Evolutionary conservation across 1,284 basidiomycete genomes (phyloP).

Genomic region (Sutorius eximius): DNA sequence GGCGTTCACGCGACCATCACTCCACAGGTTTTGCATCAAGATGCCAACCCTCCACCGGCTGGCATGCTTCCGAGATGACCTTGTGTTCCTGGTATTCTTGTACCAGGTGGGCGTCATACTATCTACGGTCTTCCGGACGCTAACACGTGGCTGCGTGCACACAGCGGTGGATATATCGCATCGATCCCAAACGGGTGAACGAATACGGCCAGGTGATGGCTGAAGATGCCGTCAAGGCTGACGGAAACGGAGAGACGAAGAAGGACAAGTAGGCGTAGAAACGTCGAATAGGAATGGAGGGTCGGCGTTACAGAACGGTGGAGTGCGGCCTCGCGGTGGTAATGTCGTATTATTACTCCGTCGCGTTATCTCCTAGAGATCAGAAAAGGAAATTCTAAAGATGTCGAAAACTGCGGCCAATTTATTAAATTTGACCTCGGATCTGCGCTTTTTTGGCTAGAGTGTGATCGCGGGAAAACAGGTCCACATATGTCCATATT

Average conservation of each 20-base stretch:
- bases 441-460: conserved; percentile 7
- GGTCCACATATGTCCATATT: conserved; percentile 22
- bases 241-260: conserved; percentile 46
- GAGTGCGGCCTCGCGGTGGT: conserved; percentile 1
- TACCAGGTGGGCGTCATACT: conserved; percentile 64
- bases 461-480: conserved; percentile 29
- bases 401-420: conserved; percentile 9
- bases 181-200: conserved; percentile 92
- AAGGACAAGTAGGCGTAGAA: conserved; percentile 46
- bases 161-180: conserved; percentile 92
- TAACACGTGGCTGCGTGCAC: conserved; percentile 14
- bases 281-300: conserved; percentile 5
- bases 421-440: background rate
- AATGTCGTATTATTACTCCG: background rate
- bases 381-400: conserved; percentile 11
- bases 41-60: conserved; percentile 94
- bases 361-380: conserved; percentile 16
- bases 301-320: conserved; percentile 3
- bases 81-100: conserved; percentile 84
- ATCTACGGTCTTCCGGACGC: conserved; percentile 13
- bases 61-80: conserved; percentile 89
- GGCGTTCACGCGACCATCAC: conserved; percentile 13
- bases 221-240: conserved; percentile 47
- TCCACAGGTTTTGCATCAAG: conserved; percentile 83
- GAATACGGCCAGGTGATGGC: conserved; percentile 89